Base-by-base conservation (phyloP, 768 basidiomycete species). In the Lentinus tigrinus region DNA sequence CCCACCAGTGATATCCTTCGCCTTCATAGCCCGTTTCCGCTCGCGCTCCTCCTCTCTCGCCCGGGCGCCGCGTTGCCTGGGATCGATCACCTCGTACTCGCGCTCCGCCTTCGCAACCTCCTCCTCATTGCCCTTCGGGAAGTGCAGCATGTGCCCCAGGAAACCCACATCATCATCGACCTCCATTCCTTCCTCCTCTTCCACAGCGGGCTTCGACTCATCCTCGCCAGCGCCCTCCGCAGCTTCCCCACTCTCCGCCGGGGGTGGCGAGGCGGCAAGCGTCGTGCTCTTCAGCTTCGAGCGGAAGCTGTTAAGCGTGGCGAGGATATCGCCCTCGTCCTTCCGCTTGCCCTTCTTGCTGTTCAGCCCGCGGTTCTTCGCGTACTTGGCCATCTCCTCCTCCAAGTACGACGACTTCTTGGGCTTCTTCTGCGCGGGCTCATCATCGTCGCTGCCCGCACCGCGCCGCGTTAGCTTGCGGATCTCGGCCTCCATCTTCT, bases 61-160 rank as follows among this genome's bases (percentile, higher is more conserved):
- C 47, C 82, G 74, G 23, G 88, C 89, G 43, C 86, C 80, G 54
- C 92, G 74, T 47, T 82, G 81, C 57, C 92, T 74, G 0, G 92
- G 91, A 68, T 94, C 92, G 68, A 94, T 94, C 26, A 94, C 91
- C 73, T 94, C 91, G 66, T 93, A 93, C 56, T 94, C 92, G 52
- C 89, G 73, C 69, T 92, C 88, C 1, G 89, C 92, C 69, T 92
- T 92, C 59, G 70, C 70, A 23, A 78, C 80, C 72, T 93, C 91
- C 65, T 91, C 91, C 23, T 77, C 78, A 63, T 91, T 84, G 46
- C 85, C 91, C 72, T 92, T 92, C 10, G 89, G 85, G 73, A 93
- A 92, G 59, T 81, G 80, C 56, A 94, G 73, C 26, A 81, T 74
- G 68, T 94, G 92, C 4, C 72, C 76, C 73, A 93, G 76, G 72